Conservation (phyloP, 2,329 filamentous ascomycete species). For the Coniella vitis region DNA sequence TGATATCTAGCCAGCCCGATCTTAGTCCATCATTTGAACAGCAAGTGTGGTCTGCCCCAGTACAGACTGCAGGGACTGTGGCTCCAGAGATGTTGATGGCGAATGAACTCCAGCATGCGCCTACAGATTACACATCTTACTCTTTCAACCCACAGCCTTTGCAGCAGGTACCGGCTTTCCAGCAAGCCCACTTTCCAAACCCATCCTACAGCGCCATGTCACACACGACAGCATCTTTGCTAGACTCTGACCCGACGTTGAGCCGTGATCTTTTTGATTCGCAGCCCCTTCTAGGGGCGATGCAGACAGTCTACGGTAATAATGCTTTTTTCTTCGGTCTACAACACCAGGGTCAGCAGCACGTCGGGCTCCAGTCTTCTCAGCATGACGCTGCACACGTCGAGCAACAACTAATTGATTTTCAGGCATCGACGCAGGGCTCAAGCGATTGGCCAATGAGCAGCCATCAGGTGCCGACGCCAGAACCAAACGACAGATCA, state of each 20-base stretch:
- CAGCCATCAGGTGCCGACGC: not conserved
- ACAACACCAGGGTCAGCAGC: not conserved
- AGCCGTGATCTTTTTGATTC: slow-evolving; percentile 1
- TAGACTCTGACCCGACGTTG: not conserved
- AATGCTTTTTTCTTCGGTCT: not conserved
- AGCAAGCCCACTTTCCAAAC: slow-evolving; percentile 1
- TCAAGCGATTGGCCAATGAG: not conserved
- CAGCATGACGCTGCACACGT: slow-evolving; percentile 1
- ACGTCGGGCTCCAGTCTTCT: not conserved
- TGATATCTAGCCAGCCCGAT: not conserved
- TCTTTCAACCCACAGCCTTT: not conserved
- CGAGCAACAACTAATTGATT: not conserved
- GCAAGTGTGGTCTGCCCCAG: not conserved
- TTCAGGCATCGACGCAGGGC: not conserved
- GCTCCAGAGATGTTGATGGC: slow-evolving; percentile 1
- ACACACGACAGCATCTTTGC: not conserved
- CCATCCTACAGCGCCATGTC: not conserved
- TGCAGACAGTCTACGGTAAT: slow-evolving; percentile 1
- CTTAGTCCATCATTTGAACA: not conserved
- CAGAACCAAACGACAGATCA: not conserved
- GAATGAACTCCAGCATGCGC: not conserved
- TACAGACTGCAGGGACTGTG: not conserved
- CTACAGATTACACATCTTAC: not conserved
- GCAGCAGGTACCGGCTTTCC: not conserved
- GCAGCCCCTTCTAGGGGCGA: not conserved